Evolutionary conservation across 352 stramenopile genomes (phyloP).

Genomic region (Albugo laibachii): DNA sequence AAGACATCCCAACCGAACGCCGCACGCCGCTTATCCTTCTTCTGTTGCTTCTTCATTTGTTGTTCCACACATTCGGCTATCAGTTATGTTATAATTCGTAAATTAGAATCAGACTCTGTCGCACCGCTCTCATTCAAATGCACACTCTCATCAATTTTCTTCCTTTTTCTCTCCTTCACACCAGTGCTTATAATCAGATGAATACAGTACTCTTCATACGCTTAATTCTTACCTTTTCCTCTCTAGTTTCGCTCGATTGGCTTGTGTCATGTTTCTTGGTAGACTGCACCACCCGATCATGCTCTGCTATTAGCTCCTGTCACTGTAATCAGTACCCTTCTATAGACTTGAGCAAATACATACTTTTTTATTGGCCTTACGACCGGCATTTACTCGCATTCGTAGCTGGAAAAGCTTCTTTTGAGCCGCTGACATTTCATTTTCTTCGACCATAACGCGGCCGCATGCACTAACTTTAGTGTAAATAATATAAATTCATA

Average conservation of each 20-base stretch:
- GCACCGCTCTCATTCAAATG: constrained; percentile 51
- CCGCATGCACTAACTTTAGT: no score
- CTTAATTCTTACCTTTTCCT: not conserved
- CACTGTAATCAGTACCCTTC: not conserved
- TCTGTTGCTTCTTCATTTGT: constrained; percentile 39
- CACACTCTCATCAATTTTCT: constrained; percentile 17
- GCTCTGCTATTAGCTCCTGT: constrained; percentile 47
- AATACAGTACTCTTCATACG: no score
- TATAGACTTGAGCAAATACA: not conserved
- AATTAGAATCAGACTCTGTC: not conserved
- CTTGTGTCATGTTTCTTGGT: constrained; percentile 36
- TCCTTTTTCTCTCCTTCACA: constrained; percentile 28
- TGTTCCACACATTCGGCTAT: constrained; percentile 25
- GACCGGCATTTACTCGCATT: constrained; percentile 67
- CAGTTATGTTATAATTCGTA: not conserved
- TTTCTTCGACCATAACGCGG: no score
- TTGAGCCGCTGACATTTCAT: constrained; percentile 49
- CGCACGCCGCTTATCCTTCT: constrained; percentile 64
- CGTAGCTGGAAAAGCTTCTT: constrained; percentile 69
- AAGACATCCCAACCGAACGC: constrained; percentile 75
- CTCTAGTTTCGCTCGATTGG: constrained; percentile 29
- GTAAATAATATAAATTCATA: no score
- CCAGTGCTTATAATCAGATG: no score
- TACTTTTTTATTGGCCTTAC: constrained; percentile 66
- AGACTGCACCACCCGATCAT: constrained; percentile 42